A percentile compares a stretch with the other conserved stretches of the same genome.
Evolutionary conservation across 306 rosid species (phyloP).

Genomic region (Begonia peltatifolia): DNA sequence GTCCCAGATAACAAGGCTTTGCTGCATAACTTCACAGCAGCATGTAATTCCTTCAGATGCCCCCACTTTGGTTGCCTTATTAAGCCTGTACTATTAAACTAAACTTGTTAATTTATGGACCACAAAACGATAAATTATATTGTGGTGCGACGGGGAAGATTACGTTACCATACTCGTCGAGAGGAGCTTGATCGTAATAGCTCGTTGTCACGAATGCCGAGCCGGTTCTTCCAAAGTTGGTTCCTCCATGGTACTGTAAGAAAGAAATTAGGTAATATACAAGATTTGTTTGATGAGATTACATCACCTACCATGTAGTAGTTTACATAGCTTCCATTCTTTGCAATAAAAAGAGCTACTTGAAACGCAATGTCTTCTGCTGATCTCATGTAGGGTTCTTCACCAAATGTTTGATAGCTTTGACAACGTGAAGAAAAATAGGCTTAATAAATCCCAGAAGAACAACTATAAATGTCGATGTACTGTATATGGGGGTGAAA

Average conservation of each 20-base stretch:
- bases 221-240: slow-evolving; percentile 13
- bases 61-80: slow-evolving; percentile 11
- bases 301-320: slow-evolving; percentile 42
- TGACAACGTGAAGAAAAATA: not conserved
- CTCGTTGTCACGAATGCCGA: slow-evolving; percentile 8
- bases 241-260: slow-evolving; percentile 14
- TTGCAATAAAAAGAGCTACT: slow-evolving; percentile 68
- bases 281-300: not conserved
- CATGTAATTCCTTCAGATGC: slow-evolving; percentile 26
- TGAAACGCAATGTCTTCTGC: slow-evolving; percentile 76
- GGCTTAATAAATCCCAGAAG: not conserved
- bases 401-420: slow-evolving; percentile 68
- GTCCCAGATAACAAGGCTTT: slow-evolving; percentile 14
- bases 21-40: slow-evolving; percentile 22
- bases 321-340: slow-evolving; percentile 75
- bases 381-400: slow-evolving; percentile 48
- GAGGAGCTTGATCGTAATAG: slow-evolving; percentile 13
- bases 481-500: not conserved
- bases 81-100: slow-evolving; percentile 8
- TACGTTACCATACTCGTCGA: slow-evolving; percentile 9
- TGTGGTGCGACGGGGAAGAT: not conserved
- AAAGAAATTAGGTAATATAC: not conserved
- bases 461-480: too few species aligned
- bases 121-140: not conserved
- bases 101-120: not conserved